Conservation (phyloP, 1,284 basidiomycete species). For the Tranzscheliella williamsii region DNA sequence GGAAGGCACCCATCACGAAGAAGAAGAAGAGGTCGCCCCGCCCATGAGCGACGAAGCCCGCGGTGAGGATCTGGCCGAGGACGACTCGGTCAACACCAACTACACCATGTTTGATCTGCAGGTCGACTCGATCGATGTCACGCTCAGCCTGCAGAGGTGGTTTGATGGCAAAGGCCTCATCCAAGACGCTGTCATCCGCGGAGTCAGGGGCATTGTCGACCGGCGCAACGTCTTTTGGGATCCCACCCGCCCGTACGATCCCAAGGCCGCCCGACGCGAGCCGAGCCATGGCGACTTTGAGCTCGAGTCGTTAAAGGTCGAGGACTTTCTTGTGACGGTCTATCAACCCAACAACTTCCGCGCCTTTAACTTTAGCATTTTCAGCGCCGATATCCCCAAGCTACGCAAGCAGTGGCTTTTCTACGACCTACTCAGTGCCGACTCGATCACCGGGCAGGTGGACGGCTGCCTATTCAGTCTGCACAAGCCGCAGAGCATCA, state of each 20-base stretch:
- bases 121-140: constrained; percentile 88
- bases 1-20: constrained; percentile 54
- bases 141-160: constrained; percentile 89
- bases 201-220: constrained; percentile 90
- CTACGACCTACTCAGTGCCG: constrained; percentile 79
- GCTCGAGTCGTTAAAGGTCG: constrained; percentile 82
- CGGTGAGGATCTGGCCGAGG: constrained; percentile 41
- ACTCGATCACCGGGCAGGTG: constrained; percentile 93
- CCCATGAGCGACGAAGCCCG: constrained; percentile 47
- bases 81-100: constrained; percentile 51
- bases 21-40: constrained; percentile 50
- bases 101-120: constrained; percentile 60
- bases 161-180: constrained; percentile 92
- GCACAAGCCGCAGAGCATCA: constrained; percentile 94
- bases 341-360: constrained; percentile 91
- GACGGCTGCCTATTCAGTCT: constrained; percentile 97
- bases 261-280: constrained; percentile 76
- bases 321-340: constrained; percentile 91
- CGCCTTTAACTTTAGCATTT: constrained; percentile 87
- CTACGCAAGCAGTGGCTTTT: constrained; percentile 94
- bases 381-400: constrained; percentile 82
- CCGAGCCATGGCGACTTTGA: constrained; percentile 84
- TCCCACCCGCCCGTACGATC: constrained; percentile 74
- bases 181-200: constrained; percentile 85
- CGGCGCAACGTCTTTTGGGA: constrained; percentile 88